Percentiles rank a stretch among this genome's conserved stretches.
Conservation (phyloP, 1,139 yeast species). For the Kodamaea fungicola region DNA sequence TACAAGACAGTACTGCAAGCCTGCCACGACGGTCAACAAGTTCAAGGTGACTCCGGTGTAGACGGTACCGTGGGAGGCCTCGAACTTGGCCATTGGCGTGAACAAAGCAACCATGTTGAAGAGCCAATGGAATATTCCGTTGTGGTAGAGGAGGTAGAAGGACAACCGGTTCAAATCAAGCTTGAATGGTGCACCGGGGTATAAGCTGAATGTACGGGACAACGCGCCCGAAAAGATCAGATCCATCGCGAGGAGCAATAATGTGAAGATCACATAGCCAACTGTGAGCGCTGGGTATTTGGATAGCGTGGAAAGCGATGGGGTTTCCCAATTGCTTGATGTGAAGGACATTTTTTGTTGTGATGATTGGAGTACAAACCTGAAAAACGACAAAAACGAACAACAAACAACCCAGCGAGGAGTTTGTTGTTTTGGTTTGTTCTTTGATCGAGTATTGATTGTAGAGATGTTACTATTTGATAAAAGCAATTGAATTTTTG, state of each 20-base stretch:
- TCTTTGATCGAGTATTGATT: no score
- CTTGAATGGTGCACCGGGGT: slow-evolving; percentile 54
- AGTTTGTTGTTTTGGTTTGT: no score
- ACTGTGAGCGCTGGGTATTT: slow-evolving; percentile 59
- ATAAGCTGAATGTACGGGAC: slow-evolving; percentile 32
- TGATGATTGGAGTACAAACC: not conserved
- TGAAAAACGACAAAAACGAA: not conserved
- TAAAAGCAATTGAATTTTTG: no score
- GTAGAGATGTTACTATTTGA: no score
- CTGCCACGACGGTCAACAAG: slow-evolving; percentile 67
- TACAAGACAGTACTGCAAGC: slow-evolving; percentile 57
- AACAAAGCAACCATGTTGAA: slow-evolving; percentile 59
- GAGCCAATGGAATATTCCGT: slow-evolving; percentile 56
- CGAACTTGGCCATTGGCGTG: slow-evolving; percentile 67
- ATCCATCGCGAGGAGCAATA: slow-evolving; percentile 33
- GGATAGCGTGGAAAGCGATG: slow-evolving; percentile 6
- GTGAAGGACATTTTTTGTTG: not conserved
- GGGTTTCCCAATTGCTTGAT: slow-evolving; percentile 4
- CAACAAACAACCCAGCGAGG: not conserved
- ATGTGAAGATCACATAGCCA: slow-evolving; percentile 59
- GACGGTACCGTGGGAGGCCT: slow-evolving; percentile 76
- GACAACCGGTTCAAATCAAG: slow-evolving; percentile 64
- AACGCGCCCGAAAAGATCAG: slow-evolving; percentile 1
- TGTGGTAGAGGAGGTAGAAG: slow-evolving; percentile 73
- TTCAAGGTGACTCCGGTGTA: slow-evolving; percentile 82